Evolutionary conservation across 148 eudicot species (phyloP).

Genomic region (Vaccinium corymbosum): DNA sequence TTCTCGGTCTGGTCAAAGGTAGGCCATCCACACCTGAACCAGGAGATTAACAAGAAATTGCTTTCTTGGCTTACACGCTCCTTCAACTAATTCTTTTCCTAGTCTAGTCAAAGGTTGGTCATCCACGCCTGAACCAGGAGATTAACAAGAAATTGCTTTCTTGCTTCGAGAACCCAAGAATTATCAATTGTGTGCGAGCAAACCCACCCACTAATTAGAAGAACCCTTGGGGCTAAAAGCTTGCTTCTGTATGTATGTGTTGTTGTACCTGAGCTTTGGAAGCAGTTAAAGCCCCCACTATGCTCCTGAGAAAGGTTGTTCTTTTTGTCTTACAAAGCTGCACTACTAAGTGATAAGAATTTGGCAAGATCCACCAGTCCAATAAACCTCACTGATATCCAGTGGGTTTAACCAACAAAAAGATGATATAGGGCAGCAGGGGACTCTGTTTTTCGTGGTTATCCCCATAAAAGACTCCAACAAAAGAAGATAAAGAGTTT

Average conservation of each 20-base stretch:
- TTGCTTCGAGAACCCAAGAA: no score
- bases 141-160: no score
- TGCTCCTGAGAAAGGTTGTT: conserved; percentile 23
- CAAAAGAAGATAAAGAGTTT: background rate
- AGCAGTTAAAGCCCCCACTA: conserved; percentile 24
- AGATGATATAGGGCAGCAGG: conserved; percentile 2
- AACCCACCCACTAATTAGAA: no score
- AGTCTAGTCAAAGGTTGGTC: no score
- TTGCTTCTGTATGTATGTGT: conserved; percentile 15
- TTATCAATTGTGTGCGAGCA: no score
- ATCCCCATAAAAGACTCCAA: conserved; percentile 14
- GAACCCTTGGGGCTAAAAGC: background rate
- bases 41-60: no score
- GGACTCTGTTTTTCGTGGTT: background rate
- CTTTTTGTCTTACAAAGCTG: conserved; percentile 21
- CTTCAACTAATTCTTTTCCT: no score
- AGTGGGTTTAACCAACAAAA: conserved; percentile 29
- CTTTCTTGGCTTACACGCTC: no score
- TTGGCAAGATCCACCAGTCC: conserved; percentile 27
- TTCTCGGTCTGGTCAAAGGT: no score
- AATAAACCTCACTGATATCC: conserved; percentile 18
- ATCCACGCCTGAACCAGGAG: no score
- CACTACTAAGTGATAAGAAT: conserved; percentile 14
- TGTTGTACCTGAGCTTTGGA: conserved; percentile 29
- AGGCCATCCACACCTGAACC: no score